Base-by-base conservation (phyloP, 225 moss, liverwort and hornwort genomes). In the Lunularia cruciata region DNA sequence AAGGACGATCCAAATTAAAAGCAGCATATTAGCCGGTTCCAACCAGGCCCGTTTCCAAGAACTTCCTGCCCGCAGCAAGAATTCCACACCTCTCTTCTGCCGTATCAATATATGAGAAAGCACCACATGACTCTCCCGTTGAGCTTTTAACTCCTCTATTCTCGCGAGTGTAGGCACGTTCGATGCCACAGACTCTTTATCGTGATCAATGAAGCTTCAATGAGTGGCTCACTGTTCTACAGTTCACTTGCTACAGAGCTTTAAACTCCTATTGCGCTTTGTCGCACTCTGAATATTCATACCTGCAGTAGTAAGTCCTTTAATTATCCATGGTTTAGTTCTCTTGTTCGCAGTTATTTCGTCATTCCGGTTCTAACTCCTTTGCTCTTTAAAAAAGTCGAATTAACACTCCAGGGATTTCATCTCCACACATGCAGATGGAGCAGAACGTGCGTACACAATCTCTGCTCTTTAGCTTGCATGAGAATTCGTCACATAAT, bases 91-190 rank as follows among this genome's bases (percentile, higher is more conserved):
- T 46, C 31, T 11, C 30, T 39, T 31, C 40, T 25, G 26, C 39
- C 40, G 20, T n/a, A n/a, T n/a, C n/a, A 12, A 13, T 40, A 45
- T 46, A 64, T 64, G 46, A 37, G 16, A 60, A 36, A 9, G 5
- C 10, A 20, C 35, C 20, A 22, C 59, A 16, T 36, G 3, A 36
- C 20, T 2, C 30, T 64, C 42, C 15, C 63, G 9, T 16, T 64
- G 42, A 46, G 31, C 27, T 25, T 61, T 40, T 46, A 28, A 31
- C 63, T 64, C 63, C 63, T 25, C 45, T 18, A 64, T 64, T 64
- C 1, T 42, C 63, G 63, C 63, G 11, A 16, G 34, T 20, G 12
- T 28, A 46, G 12, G 45, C 63, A 64, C 46, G 63, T 64, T 43
- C 14, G 63, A 64, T 26, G 13, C 30, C 18, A 56, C 55, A 64